Base-by-base conservation (phyloP, 192 early-diverging fungal species). In the Phlyctochytrium arcticum region DNA sequence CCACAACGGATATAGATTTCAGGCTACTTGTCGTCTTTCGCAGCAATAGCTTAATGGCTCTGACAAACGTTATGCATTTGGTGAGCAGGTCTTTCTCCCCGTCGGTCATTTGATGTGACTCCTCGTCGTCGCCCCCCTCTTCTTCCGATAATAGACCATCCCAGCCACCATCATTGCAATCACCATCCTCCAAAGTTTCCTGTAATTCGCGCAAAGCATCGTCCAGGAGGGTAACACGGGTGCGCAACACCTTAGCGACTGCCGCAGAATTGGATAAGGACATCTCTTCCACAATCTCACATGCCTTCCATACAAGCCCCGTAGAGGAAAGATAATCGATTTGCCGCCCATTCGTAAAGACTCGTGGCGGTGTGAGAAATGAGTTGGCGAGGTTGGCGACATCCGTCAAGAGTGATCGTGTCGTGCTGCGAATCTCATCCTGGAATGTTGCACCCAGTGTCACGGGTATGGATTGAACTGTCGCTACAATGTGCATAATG, bases 261-360 rank as follows among this genome's bases (percentile, higher is more conserved):
- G 59, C 59, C 32, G 19, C 59, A 5, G 31, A 37, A 30, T 61
- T 61, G 6, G 23, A 47, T 2, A 61, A 27, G 4, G 59, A 46
- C 59, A 61, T 61, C 23, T 48, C 32, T 30, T 61, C 59, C 2
- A 61, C 37, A 48, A 61, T 31, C 47, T 61, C 42, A 21, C 59
- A 61, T 1, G 59, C 46, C 21, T 61, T 61, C 59, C 59, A 61
- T 46, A 61, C 59, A 8, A 61, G 12, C 23, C 59, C 59, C 21
- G 59, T 61, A 4, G 59, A 61, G 6, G 44, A 48, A 30, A 48
- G 23, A 21, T 61, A 61, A 24, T 46, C 59, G 42, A 61, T 21
- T 27, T 19, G 10, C 21, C 26, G 21, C 1, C 57, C 39, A 4
- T 15, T 46, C 0, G 42, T 31, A 12, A 61, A 33, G 17, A 24